Conservation (phyloP, 768 basidiomycete species). For the Cubamyces lactineus region DNA sequence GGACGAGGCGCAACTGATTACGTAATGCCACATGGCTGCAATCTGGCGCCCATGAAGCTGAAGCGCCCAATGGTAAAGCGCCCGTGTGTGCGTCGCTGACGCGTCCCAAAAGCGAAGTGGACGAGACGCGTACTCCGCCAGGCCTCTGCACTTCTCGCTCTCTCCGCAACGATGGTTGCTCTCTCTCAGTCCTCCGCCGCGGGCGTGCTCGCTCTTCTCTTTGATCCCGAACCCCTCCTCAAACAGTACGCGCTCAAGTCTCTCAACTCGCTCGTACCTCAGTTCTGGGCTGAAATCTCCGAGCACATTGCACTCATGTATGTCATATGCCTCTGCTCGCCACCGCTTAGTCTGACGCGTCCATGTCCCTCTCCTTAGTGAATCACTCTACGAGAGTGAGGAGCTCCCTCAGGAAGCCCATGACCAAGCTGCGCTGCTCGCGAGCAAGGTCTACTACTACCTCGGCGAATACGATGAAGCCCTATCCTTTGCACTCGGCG, state of each 20-base stretch:
- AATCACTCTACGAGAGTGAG: constrained; percentile 85
- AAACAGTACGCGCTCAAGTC: constrained; percentile 90
- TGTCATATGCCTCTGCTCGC: constrained; percentile 36
- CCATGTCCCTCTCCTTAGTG: constrained; percentile 51
- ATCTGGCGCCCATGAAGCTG: neutral
- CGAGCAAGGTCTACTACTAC: constrained; percentile 99
- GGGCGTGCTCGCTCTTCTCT: constrained; percentile 89
- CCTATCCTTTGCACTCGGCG: constrained; percentile 91
- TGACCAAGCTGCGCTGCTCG: constrained; percentile 84
- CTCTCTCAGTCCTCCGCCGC: constrained; percentile 81
- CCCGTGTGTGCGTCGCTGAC: constrained; percentile 36
- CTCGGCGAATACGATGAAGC: constrained; percentile 95
- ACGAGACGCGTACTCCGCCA: constrained; percentile 25
- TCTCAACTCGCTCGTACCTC: constrained; percentile 81
- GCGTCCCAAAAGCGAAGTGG: constrained; percentile 37
- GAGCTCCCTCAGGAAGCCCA: constrained; percentile 75
- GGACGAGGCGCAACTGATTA: constrained; percentile 20
- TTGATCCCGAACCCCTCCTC: constrained; percentile 85
- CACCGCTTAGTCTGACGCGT: constrained; percentile 9
- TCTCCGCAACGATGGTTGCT: constrained; percentile 55
- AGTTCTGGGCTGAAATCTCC: constrained; percentile 99
- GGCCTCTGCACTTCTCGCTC: constrained; percentile 15
- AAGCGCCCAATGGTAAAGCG: neutral
- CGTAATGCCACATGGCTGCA: neutral
- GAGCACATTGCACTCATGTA: constrained; percentile 91